Conservation (phyloP, 192 early-diverging fungal species). For the Umbelopsis sp. region DNA sequence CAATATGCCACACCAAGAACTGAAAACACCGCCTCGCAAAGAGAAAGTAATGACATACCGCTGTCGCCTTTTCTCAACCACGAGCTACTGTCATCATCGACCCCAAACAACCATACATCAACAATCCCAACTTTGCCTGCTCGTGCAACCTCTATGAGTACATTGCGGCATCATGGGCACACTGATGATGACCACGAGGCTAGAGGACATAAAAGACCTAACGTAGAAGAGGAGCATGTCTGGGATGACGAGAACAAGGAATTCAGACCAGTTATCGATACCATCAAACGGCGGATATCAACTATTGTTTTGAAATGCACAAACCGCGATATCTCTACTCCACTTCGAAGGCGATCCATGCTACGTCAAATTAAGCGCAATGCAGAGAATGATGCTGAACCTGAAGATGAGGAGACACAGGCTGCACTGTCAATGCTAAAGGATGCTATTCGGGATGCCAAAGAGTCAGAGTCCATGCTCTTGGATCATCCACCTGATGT, state of each 20-base stretch:
- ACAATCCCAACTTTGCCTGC: background rate
- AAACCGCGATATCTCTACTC: conserved; percentile 5
- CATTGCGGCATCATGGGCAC: background rate
- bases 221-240: background rate
- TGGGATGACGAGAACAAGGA: conserved; percentile 11
- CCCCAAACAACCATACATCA: background rate
- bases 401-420: background rate
- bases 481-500: background rate
- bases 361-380: background rate
- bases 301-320: conserved; percentile 14
- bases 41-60: background rate
- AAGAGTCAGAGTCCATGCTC: background rate
- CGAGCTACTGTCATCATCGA: background rate
- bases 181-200: background rate
- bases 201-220: background rate
- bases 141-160: background rate
- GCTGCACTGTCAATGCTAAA: background rate
- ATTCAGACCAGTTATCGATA: conserved; percentile 12
- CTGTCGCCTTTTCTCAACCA: background rate
- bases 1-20: background rate
- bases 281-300: conserved; percentile 1
- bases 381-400: background rate
- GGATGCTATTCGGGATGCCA: conserved; percentile 3
- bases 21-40: background rate
- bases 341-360: conserved; percentile 5